phyloP scores from a whole-genome alignment of 192 early-diverging fungal species.

The Kickxella alabastrina region DNA sequence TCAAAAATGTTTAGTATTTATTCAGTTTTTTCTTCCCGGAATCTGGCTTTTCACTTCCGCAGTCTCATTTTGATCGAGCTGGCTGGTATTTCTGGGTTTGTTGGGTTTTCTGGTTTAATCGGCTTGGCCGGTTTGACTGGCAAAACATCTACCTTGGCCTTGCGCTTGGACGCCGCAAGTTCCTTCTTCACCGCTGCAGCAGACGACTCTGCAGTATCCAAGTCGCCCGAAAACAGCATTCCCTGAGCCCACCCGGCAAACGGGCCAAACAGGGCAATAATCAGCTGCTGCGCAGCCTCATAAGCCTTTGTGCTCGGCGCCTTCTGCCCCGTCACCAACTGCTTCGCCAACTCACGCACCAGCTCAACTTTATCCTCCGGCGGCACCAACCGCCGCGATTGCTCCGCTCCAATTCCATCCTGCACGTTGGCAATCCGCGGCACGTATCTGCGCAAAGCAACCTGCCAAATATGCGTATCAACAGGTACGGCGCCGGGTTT shows the following conservation, averaged over 20 bases:
- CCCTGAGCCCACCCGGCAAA: slow-evolving; percentile 81
- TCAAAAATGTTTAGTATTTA: background rate
- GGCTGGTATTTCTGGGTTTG: too few relatives aligned
- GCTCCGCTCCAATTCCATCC: background rate
- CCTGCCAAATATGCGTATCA: slow-evolving; percentile 97
- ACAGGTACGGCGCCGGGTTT: slow-evolving; percentile 77
- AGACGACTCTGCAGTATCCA: slow-evolving; percentile 6
- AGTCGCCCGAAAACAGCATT: slow-evolving; percentile 53
- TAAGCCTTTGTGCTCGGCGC: slow-evolving; percentile 67
- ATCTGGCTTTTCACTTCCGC: background rate
- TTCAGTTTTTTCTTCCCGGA: background rate
- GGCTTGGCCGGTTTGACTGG: background rate
- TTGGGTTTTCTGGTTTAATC: background rate
- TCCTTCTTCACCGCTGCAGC: slow-evolving; percentile 7
- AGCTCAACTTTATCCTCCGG: slow-evolving; percentile 9
- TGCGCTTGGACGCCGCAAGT: background rate
- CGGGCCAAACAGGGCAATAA: slow-evolving; percentile 71
- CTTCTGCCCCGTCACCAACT: slow-evolving; percentile 34
- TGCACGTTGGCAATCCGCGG: slow-evolving; percentile 3
- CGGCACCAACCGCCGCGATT: background rate
- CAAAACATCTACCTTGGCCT: slow-evolving; percentile 6
- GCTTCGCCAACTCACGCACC: slow-evolving; percentile 29
- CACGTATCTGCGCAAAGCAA: slow-evolving; percentile 80
- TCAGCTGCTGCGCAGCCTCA: slow-evolving; percentile 63
- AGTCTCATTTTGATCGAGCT: background rate